Evolutionary conservation across 352 stramenopile species (phyloP), one percentile per base, ranked within the genome.

Genomic region (Phytopythium delawarense): DNA sequence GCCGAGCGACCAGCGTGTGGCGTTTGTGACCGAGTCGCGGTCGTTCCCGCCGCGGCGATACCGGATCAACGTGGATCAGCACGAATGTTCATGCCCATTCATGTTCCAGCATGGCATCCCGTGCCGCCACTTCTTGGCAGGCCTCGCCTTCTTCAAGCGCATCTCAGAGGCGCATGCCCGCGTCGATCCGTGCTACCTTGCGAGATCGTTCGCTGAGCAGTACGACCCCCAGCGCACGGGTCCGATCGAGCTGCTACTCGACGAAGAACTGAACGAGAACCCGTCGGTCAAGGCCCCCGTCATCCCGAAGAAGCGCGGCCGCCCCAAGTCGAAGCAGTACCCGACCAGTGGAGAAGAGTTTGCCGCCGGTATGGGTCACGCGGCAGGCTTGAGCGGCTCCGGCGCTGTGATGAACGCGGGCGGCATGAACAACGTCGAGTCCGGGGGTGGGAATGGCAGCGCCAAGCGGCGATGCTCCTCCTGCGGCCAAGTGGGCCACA

Each of bases 21-120:
- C 69, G 15, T 76, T 74, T 18, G 70, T 76, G 52, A 76, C 70
- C 4, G 70, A 76, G 45, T 76, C 66, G 25, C 66, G 70, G 2
- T 76, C 66, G 1, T 76, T 76, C 40, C 70, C 70, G 34, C 66
- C 70, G 50, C 63, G 70, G n/a, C 70, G 70, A 32, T 76, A 76
- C 55, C 59, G 64, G 11, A 65, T 76, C 7, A 63, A 76, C 39
- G 48, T 74, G 20, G 64, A 62, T n/a, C 60, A 69, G 50, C 54
- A 63, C n/a, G 48, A 51, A 12, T 76, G 70, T 34, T 74, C 70
- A n/a, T 76, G 70, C 56, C 32, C 66, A n/a, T 74, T 68, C 62
- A 42, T 76, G 57, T 71, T 69, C 50, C 70, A 76, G 61, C 64
- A 68, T 55, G 70, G 70, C 9, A 49, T 76, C 35, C 70, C 70